These are phyloP conservation scores for Calonectria montana DNA, from an alignment of 2,329 filamentous ascomycete species.

Conservation along the genomic window DNA sequence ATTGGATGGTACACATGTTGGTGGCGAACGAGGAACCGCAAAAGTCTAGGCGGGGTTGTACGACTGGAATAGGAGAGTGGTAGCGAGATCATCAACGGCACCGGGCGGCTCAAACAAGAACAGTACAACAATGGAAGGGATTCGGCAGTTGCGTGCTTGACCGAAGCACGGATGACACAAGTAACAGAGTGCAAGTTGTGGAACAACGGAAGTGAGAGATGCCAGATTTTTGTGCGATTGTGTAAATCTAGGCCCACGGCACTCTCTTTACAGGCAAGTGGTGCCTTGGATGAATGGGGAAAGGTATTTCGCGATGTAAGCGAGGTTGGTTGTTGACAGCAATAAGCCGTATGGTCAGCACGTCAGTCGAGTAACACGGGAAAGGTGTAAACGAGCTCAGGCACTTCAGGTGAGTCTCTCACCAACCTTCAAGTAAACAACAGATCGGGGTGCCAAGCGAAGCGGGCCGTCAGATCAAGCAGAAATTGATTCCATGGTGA, in stretches of 20 bases:
- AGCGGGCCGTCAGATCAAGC: constrained; percentile 3
- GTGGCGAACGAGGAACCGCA: constrained; percentile 4
- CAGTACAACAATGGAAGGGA: constrained; percentile 22
- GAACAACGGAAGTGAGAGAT: not conserved
- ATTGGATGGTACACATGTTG: not conserved
- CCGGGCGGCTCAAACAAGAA: constrained; percentile 12
- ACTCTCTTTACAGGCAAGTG: not conserved
- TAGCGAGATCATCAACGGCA: constrained; percentile 32
- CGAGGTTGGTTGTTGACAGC: not conserved
- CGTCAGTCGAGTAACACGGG: too few relatives aligned
- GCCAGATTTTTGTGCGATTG: not conserved
- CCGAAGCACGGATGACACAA: not conserved
- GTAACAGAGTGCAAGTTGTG: not conserved
- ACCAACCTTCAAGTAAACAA: not conserved
- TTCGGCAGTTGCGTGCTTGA: not conserved
- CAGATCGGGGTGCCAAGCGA: not conserved
- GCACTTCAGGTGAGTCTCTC: not conserved
- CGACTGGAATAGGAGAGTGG: constrained; percentile 23
- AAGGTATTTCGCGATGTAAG: too few relatives aligned
- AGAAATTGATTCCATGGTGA: not conserved
- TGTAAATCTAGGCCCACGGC: not conserved
- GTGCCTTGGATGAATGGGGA: too few relatives aligned
- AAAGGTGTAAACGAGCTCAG: not conserved
- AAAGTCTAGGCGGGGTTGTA: constrained; percentile 25
- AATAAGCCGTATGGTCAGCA: not conserved